A percentile compares a stretch with the other conserved stretches of the same genome.
phyloP scores from a whole-genome alignment of 2,329 filamentous ascomycete genomes.

The Ophiostoma australiae region DNA sequence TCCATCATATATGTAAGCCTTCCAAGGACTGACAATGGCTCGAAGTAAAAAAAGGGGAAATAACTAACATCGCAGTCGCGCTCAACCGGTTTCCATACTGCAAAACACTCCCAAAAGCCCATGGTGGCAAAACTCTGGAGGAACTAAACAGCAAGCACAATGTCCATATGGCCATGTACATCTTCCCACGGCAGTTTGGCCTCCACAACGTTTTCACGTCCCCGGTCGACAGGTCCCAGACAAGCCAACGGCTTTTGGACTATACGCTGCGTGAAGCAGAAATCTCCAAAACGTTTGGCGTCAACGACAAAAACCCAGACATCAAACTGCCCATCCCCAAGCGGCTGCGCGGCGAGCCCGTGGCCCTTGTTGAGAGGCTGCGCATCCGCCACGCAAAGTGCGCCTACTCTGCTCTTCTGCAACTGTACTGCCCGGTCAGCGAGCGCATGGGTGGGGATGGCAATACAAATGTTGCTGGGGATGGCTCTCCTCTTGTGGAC shows the following conservation, averaged over 20 bases:
- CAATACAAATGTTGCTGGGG: slow-evolving; percentile 17
- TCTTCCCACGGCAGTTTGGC: slow-evolving; percentile 86
- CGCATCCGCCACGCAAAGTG: slow-evolving; percentile 69
- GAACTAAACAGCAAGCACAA: slow-evolving; percentile 43
- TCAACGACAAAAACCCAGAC: slow-evolving; percentile 25
- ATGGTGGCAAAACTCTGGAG: slow-evolving; percentile 65
- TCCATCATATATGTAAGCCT: not conserved
- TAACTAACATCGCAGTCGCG: not conserved
- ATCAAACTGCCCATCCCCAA: slow-evolving; percentile 49
- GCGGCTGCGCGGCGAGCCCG: slow-evolving; percentile 59
- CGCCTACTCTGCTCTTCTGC: slow-evolving; percentile 71
- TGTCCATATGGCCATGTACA: slow-evolving; percentile 76
- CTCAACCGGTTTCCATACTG: not conserved
- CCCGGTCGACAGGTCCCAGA: slow-evolving; percentile 47
- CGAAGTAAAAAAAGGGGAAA: not conserved
- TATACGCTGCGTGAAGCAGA: slow-evolving; percentile 83
- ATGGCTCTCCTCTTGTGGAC: slow-evolving; percentile 50
- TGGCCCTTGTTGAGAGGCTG: slow-evolving; percentile 60
- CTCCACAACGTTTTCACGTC: slow-evolving; percentile 91
- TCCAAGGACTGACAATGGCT: not conserved
- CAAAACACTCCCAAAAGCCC: slow-evolving; percentile 50
- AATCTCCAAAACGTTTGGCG: slow-evolving; percentile 47
- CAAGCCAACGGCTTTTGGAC: slow-evolving; percentile 70
- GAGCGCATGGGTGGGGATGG: not conserved
- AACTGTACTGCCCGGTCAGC: slow-evolving; percentile 69